Evolutionary conservation across 208 protist species (phyloP), one percentile per base, ranked within the genome.

Genomic region (Zelonia costaricensis): DNA sequence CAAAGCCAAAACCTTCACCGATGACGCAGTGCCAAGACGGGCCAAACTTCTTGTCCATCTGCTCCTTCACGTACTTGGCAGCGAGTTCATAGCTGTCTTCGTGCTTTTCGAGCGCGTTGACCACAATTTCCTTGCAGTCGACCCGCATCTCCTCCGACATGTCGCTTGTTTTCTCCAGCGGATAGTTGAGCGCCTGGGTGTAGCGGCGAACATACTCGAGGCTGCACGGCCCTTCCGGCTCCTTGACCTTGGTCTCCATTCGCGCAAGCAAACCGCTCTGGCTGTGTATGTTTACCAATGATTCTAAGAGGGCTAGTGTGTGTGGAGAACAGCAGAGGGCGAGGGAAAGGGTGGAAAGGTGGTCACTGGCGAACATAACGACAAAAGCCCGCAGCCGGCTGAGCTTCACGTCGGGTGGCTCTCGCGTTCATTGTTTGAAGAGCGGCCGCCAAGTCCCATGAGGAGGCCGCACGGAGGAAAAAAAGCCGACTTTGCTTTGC

Each of bases 1-100:
- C 86, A 63, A 97, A 98, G 5, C 92, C 92, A 49, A 97, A 98
- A 13, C 94, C 94, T 57, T 97, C 88, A 10, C 96, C 96, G 42
- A 98, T 97, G n/a, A 98, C 83, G 39, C 92, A 97, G 58, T 98
- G 88, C 94, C 94, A 98, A 3, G 83, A 91, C 9, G 84, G 72
- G 27, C 95, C 95, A 64, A 92, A 98, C 72, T 98, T 97, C 62
- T 98, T 97, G 71, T 98, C 94, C 93, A 98, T 97, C 55, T 89
- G 82, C 63, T 97, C 95, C 64, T 98, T 98, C 15, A 96, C 78
- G 30, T 97, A 80, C 67, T 96, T 97, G 16, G 93, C 92, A 15
- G 96, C 96, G 28, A 86, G 80, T 56, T 98, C 95, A 54, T 97
- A 97, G 65, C 91, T 97, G 57, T 90, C 86, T 42, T 93, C 89